Evolutionary conservation across 139 green algal species (phyloP).

Genomic region (Chlorella sorokiniana): DNA sequence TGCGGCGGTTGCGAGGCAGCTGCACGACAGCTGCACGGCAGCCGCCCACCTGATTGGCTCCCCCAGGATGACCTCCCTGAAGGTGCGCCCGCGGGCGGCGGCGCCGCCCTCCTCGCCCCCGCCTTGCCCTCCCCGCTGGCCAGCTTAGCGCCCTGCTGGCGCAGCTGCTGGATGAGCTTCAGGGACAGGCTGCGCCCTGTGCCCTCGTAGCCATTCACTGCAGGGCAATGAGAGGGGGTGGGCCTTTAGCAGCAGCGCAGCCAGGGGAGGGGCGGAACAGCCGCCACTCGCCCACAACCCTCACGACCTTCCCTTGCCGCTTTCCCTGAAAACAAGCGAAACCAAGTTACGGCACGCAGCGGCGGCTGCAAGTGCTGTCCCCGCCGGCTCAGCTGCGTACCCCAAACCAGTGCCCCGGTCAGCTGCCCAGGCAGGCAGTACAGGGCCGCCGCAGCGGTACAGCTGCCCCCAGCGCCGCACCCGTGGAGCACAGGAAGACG

Average conservation of each 20-base stretch:
- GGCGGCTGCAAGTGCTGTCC: no score
- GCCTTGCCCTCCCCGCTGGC: constrained; percentile 20
- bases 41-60: constrained; percentile 95
- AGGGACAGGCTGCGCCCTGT: constrained; percentile 93
- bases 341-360: no score
- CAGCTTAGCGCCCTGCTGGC: constrained; percentile 66
- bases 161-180: constrained; percentile 87
- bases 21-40: no score
- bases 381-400: no score
- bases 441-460: neutral
- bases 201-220: constrained; percentile 95
- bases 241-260: neutral
- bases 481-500: constrained; percentile 96
- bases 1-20: no score
- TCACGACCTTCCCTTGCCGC: neutral
- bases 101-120: constrained; percentile 19
- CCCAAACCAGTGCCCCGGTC: no score
- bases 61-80: constrained; percentile 90
- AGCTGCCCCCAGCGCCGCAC: neutral
- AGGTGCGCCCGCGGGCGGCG: constrained; percentile 61
- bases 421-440: neutral
- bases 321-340: neutral
- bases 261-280: neutral
- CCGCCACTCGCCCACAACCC: neutral
- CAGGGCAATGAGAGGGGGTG: neutral